These are phyloP conservation scores for Fusarium sp. DNA, from an alignment of 2,329 filamentous ascomycete genomes.

Conservation along the genomic window DNA sequence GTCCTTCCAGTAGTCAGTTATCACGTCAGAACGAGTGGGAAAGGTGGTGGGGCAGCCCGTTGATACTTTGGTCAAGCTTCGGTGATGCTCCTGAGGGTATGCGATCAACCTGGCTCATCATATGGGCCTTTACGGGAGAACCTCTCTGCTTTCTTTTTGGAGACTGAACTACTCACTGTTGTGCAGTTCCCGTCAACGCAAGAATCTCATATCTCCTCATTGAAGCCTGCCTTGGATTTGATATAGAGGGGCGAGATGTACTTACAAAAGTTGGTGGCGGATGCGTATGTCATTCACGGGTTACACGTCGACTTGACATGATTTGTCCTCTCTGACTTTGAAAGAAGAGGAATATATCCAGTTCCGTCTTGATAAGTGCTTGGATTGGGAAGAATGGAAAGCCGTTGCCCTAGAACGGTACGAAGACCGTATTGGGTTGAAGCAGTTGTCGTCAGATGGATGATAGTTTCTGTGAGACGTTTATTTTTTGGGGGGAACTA, in stretches of 20 bases:
- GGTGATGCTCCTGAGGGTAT: neutral
- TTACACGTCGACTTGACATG: neutral
- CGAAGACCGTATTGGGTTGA: neutral
- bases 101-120: neutral
- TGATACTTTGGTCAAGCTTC: neutral
- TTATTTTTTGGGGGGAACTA: neutral
- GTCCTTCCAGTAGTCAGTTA: neutral
- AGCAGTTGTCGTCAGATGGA: neutral
- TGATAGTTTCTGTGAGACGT: neutral
- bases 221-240: neutral
- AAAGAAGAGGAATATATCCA: neutral
- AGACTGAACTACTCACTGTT: neutral
- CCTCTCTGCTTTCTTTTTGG: neutral
- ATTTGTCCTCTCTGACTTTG: accelerated
- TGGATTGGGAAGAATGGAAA: neutral
- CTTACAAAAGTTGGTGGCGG: neutral
- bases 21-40: neutral
- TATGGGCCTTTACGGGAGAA: neutral
- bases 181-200: neutral
- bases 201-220: neutral
- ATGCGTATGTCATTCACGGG: neutral
- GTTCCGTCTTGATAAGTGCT: neutral
- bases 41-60: neutral
- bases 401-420: neutral
- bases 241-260: neutral